A percentile compares a stretch with the other conserved stretches of the same genome.
phyloP scores from a whole-genome alignment of 2,329 filamentous ascomycete genomes.

The Claviceps capensis region DNA sequence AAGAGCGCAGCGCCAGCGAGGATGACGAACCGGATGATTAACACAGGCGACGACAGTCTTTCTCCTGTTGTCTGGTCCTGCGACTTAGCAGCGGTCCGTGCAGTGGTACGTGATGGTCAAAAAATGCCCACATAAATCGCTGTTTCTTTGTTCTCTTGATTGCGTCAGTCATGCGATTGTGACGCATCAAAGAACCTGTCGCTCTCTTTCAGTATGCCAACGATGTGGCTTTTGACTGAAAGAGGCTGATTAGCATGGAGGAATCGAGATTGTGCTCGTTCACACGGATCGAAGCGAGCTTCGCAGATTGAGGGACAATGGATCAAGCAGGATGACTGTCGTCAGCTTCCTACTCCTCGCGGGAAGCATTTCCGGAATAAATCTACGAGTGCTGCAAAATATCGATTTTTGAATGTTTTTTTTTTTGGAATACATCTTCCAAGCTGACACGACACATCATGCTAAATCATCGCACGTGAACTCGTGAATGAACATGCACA shows the following conservation, averaged over 20 bases:
- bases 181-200: neutral
- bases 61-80: slow-evolving; percentile 55
- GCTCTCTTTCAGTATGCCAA: neutral
- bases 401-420: neutral
- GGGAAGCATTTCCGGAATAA: slow-evolving; percentile 15
- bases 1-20: slow-evolving; percentile 41
- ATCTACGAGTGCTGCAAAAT: neutral
- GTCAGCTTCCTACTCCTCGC: slow-evolving; percentile 29
- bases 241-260: neutral
- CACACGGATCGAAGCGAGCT: slow-evolving; percentile 6
- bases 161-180: neutral
- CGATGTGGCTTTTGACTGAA: neutral
- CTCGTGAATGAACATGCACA: too few species aligned
- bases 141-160: neutral
- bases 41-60: slow-evolving; percentile 45
- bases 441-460: neutral
- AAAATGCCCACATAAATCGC: neutral
- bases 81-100: slow-evolving; percentile 14
- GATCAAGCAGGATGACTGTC: slow-evolving; percentile 50
- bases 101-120: neutral
- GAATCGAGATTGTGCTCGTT: neutral
- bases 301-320: slow-evolving; percentile 42
- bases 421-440: neutral
- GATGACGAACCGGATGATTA: slow-evolving; percentile 54
- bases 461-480: too few species aligned